A percentile compares a stretch with the other conserved stretches of the same genome.
These are phyloP conservation scores for Pythium volutum DNA, from an alignment of 352 stramenopile species.

Conservation along the genomic window DNA sequence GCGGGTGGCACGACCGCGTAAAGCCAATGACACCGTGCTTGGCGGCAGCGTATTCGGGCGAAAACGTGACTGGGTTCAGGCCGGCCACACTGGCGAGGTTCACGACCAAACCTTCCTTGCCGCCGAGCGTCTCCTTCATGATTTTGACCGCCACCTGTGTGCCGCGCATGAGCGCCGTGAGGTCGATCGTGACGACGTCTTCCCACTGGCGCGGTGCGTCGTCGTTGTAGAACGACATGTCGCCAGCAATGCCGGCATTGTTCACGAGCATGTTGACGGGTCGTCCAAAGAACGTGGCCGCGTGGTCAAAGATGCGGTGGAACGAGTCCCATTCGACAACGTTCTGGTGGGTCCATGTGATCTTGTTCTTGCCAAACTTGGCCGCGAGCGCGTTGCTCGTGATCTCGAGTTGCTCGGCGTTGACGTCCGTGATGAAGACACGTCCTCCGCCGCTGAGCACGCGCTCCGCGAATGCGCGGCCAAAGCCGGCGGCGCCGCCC, in stretches of 20 bases:
- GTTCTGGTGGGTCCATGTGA: constrained; percentile 67
- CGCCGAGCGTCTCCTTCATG: constrained; percentile 55
- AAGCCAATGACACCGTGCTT: constrained; percentile 77
- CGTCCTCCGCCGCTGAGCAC: constrained; percentile 51
- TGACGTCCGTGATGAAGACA: constrained; percentile 77
- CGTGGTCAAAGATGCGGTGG: constrained; percentile 52
- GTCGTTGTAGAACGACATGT: constrained; percentile 46
- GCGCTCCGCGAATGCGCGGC: constrained; percentile 55
- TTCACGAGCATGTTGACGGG: constrained; percentile 76
- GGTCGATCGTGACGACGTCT: constrained; percentile 63
- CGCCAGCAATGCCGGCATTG: constrained; percentile 72
- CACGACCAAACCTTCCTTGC: constrained; percentile 63
- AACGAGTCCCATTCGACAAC: constrained; percentile 68
- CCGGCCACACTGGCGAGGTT: constrained; percentile 72
- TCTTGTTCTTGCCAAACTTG: constrained; percentile 46
- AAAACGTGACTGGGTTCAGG: constrained; percentile 47
- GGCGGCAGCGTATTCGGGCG: constrained; percentile 63
- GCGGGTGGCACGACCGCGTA: constrained; percentile 57
- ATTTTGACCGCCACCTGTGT: constrained; percentile 56
- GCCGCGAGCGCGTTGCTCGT: constrained; percentile 55
- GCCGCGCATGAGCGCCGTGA: constrained; percentile 66
- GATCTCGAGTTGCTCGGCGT: constrained; percentile 52
- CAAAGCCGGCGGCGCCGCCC: constrained; percentile 63
- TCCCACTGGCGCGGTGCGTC: constrained; percentile 47
- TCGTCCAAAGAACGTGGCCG: constrained; percentile 49